Percentiles rank a stretch among this genome's conserved stretches.
These are phyloP conservation scores for Mycena epipterygia DNA, from an alignment of 768 basidiomycete species.

Conservation along the genomic window DNA sequence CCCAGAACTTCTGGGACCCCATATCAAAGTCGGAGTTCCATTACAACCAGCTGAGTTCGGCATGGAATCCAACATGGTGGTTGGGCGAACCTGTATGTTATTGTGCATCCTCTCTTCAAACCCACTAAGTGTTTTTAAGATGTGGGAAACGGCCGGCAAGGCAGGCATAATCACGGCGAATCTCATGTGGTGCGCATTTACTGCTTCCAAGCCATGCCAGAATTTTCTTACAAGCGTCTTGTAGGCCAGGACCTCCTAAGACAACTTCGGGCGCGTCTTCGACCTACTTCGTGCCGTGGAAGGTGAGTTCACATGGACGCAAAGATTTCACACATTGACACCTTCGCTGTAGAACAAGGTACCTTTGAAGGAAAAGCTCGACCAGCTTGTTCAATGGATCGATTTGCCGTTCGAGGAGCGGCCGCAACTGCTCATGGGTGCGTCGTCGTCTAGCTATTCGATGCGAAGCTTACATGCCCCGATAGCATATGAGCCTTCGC, in stretches of 20 bases:
- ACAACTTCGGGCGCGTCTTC: constrained; percentile 75
- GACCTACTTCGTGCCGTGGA: constrained; percentile 87
- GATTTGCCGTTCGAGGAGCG: constrained; percentile 79
- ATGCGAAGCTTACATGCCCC: neutral
- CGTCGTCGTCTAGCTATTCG: constrained; percentile 34
- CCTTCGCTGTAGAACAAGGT: constrained; percentile 64
- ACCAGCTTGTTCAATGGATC: constrained; percentile 86
- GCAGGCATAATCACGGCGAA: constrained; percentile 85
- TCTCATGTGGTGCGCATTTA: constrained; percentile 83
- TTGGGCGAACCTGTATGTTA: constrained; percentile 82
- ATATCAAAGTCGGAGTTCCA: constrained; percentile 71
- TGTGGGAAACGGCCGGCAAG: constrained; percentile 91
- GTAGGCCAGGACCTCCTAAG: constrained; percentile 88
- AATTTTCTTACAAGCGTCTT: too few relatives aligned
- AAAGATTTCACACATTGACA: constrained; percentile 3
- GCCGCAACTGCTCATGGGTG: constrained; percentile 85
- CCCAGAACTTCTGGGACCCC: constrained; percentile 91
- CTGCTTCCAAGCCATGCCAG: too few relatives aligned
- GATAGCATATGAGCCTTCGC: constrained; percentile 84
- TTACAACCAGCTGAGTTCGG: constrained; percentile 73
- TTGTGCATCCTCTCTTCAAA: neutral
- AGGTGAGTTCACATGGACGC: constrained; percentile 52
- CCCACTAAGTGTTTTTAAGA: constrained; percentile 56
- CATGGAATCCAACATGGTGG: constrained; percentile 87
- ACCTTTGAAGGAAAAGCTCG: constrained; percentile 76